These are phyloP conservation scores for Pleurotus sapidus DNA, from an alignment of 768 basidiomycete species.

Conservation along the genomic window DNA sequence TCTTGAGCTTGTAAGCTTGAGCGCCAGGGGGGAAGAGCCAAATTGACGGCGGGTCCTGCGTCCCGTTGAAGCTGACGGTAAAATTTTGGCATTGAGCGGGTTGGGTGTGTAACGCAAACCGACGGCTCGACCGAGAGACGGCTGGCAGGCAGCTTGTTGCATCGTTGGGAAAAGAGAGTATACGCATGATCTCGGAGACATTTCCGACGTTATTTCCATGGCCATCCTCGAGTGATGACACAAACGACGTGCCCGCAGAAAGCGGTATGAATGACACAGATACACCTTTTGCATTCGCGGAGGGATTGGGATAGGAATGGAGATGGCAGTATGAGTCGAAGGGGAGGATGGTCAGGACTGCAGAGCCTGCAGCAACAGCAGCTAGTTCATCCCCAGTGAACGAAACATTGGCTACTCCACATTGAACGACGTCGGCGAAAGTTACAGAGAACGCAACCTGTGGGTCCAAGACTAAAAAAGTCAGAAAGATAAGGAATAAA, in stretches of 20 bases:
- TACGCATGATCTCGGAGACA: slow-evolving; percentile 46
- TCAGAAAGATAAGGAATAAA: slow-evolving; percentile 23
- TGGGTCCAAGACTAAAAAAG: slow-evolving; percentile 31
- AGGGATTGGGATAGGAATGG: slow-evolving; percentile 39
- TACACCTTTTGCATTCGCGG: slow-evolving; percentile 36
- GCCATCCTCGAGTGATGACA: slow-evolving; percentile 53
- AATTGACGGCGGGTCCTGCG: slow-evolving; percentile 28
- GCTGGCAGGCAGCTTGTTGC: slow-evolving; percentile 40
- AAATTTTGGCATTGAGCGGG: slow-evolving; percentile 50
- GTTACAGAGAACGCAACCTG: slow-evolving; percentile 39
- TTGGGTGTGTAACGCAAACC: slow-evolving; percentile 27
- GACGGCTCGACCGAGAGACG: slow-evolving; percentile 8
- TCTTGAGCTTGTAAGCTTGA: slow-evolving; percentile 16
- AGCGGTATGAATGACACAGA: slow-evolving; percentile 50
- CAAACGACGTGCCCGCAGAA: slow-evolving; percentile 42
- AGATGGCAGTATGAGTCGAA: slow-evolving; percentile 46
- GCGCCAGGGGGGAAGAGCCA: slow-evolving; percentile 36
- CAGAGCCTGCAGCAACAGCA: slow-evolving; percentile 32
- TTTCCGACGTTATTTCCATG: slow-evolving; percentile 34
- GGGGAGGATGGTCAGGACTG: slow-evolving; percentile 47
- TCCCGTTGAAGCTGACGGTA: slow-evolving; percentile 37
- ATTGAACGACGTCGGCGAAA: slow-evolving; percentile 48
- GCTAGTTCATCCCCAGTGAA: slow-evolving; percentile 38
- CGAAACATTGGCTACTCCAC: slow-evolving; percentile 44
- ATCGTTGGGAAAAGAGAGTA: slow-evolving; percentile 34